Evolutionary conservation across 805 yeast genomes (phyloP), one percentile per base, ranked within the genome.

Genomic region (Zygosaccharomyces lentus): DNA sequence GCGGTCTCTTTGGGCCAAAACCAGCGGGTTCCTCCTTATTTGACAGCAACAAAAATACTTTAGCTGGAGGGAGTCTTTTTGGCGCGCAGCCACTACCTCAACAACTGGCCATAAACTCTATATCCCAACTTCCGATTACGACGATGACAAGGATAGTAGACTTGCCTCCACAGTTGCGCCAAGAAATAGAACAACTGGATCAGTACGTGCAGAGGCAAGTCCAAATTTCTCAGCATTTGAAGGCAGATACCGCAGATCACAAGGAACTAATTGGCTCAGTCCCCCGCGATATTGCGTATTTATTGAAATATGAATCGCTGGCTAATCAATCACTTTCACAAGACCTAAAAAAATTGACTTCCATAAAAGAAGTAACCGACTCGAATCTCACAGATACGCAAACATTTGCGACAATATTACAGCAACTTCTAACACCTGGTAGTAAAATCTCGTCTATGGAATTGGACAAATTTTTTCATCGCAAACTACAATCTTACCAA

Each of bases 111-210:
- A 68, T 67, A 40, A 73, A 72, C 37, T 69, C 68, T 35, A 73
- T 71, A 21, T 65, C 66, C 8, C 80, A 70, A 47, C 61, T 69
- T 43, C 72, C 75, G 4, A 69, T 86, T 37, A 82, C 84, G 9
- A 80, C 89, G 10, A 78, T 86, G 81, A 82, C 91, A 0, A 75
- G 84, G 41, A 84, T 86, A 8, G 79, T 80, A 7, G 91, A 84
- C 49, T 67, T 86, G 32, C 90, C 93, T 2, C 82, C 78, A n/a
- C 75, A 68, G n/a, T 66, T 81, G 45, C 85, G 83, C 56, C 75
- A 69, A 49, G 87, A 85, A 58, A 68, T 86, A 30, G 85, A 82
- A 61, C 80, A 81, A 51, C 67, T 86, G 46, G 88, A 86, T 63
- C 74, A 77, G 46, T 84, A 82, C 59, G 82, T 86, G 40, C 84